Base-by-base conservation (phyloP, 1,284 basidiomycete species). In the Tylopilus orsonianus region DNA sequence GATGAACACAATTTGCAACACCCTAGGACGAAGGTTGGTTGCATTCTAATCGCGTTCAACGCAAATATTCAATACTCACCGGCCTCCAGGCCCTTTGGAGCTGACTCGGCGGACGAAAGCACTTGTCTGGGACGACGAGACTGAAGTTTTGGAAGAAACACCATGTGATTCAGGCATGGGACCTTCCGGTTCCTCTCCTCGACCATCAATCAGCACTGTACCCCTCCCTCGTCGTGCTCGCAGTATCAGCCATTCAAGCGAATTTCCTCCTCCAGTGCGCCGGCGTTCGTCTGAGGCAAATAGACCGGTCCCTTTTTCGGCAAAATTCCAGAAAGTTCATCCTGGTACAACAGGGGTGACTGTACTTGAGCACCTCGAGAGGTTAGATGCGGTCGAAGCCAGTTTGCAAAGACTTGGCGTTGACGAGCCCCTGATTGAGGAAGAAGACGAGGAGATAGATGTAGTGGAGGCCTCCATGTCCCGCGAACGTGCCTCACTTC, bases 121-220 rank as follows among this genome's bases (percentile, higher is more conserved):
- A 10, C 75, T 90, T 22, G 87, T 94, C 12, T 90, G 87, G 85
- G 86, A 90, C 57, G 91, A 93, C 51, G 85, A 89, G 55, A 69
- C 87, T n/a, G 86, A 90, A 64, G 68, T 90, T n/a, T 68, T 78
- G 27, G 85, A 86, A 55, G 84, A 87, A 49, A 65, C 48, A 10
- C 23, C 53, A 33, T 55, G 38, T 7, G 52, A 53, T 22, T 27
- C 71, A 18, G 59, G 73, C 32, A 70, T 65, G 35, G 69, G 58
- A 47, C 73, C 71, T n/a, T 60, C 65, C 32, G 66, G 71, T 18
- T 61, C 74, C 12, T 83, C 83, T 8, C 79, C 82, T 8, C 75
- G 73, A 41, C 70, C 77, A 19, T 87, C 85, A 13, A 76, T 82
- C 52, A 79, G 66, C 51, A 82, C 79, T 46, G 75, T 86, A 39